Percentiles rank a stretch among this genome's conserved stretches.
phyloP scores from a whole-genome alignment of 2,329 filamentous ascomycete genomes.

The Phaeoacremonium minimum region DNA sequence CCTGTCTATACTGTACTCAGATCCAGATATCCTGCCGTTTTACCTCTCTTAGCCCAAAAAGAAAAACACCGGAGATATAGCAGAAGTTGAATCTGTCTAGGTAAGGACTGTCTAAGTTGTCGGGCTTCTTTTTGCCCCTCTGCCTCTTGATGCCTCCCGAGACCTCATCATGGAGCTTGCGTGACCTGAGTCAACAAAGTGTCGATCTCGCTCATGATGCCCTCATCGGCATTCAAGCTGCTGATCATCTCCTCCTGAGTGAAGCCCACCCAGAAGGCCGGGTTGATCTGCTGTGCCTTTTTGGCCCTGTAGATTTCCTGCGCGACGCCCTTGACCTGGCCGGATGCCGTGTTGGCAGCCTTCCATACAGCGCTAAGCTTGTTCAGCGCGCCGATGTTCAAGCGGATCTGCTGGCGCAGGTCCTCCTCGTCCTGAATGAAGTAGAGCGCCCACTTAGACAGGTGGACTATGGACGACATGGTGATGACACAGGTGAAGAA shows the following conservation, averaged over 20 bases:
- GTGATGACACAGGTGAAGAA: slow-evolving; percentile 82
- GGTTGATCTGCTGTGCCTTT: slow-evolving; percentile 49
- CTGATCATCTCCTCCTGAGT: slow-evolving; percentile 51
- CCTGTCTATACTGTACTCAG: too few species aligned
- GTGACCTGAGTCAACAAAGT: slow-evolving; percentile 23
- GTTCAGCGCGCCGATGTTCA: slow-evolving; percentile 74
- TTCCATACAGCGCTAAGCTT: slow-evolving; percentile 67
- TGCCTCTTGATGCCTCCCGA: too few species aligned
- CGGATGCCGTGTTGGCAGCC: slow-evolving; percentile 64
- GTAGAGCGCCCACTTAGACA: slow-evolving; percentile 71
- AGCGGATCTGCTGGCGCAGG: slow-evolving; percentile 69
- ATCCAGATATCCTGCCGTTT: too few species aligned
- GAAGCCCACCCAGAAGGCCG: slow-evolving; percentile 50
- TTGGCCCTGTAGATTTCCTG: slow-evolving; percentile 64
- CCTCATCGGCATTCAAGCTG: slow-evolving; percentile 52
- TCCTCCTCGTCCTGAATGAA: slow-evolving; percentile 60
- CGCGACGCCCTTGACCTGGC: slow-evolving; percentile 74
- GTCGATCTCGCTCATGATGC: slow-evolving; percentile 55
- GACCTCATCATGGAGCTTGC: too few species aligned
- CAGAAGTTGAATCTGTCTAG: too few species aligned
- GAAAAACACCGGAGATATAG: too few species aligned
- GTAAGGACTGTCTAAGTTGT: too few species aligned
- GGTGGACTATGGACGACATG: slow-evolving; percentile 73
- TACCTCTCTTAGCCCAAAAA: too few species aligned
- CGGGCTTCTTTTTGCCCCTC: too few species aligned